These are phyloP conservation scores for Aphanocladium album DNA, from an alignment of 2,329 filamentous ascomycete species.

Conservation along the genomic window DNA sequence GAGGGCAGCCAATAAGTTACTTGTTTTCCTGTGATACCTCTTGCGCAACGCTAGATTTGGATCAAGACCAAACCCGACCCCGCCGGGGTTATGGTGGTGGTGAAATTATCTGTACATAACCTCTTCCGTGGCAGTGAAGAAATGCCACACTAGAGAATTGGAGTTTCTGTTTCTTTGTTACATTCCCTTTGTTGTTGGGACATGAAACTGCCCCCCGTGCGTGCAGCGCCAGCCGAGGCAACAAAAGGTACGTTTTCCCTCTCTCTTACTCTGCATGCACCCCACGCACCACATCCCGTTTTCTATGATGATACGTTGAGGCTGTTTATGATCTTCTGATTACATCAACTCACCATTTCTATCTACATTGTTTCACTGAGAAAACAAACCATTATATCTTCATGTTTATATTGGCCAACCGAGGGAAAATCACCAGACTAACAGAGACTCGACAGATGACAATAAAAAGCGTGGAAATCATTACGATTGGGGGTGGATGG, in stretches of 20 bases:
- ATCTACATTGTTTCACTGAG: conserved; percentile 21
- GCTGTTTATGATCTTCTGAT: conserved; percentile 45
- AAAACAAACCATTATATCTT: neutral
- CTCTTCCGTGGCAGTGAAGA: conserved; percentile 29
- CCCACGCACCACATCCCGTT: conserved; percentile 10
- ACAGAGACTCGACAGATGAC: neutral
- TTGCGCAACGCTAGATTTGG: conserved; percentile 5
- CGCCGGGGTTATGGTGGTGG: conserved; percentile 14
- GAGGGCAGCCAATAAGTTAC: conserved; percentile 36
- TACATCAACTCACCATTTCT: conserved; percentile 29
- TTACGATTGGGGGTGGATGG: neutral
- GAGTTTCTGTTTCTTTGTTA: conserved; percentile 26
- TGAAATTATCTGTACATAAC: conserved; percentile 29
- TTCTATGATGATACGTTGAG: conserved; percentile 40
- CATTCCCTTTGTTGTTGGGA: conserved; percentile 22
- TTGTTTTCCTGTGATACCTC: neutral
- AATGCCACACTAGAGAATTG: conserved; percentile 37
- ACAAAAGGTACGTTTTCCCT: conserved; percentile 16
- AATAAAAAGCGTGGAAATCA: neutral
- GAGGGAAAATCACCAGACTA: neutral
- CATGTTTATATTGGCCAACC: neutral
- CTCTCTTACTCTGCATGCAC: neutral
- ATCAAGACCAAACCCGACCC: conserved; percentile 5
- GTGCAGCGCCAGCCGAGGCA: neutral
- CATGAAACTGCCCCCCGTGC: neutral